phyloP scores from a whole-genome alignment of 2,329 filamentous ascomycete species.

The Colletotrichum destructivum region DNA sequence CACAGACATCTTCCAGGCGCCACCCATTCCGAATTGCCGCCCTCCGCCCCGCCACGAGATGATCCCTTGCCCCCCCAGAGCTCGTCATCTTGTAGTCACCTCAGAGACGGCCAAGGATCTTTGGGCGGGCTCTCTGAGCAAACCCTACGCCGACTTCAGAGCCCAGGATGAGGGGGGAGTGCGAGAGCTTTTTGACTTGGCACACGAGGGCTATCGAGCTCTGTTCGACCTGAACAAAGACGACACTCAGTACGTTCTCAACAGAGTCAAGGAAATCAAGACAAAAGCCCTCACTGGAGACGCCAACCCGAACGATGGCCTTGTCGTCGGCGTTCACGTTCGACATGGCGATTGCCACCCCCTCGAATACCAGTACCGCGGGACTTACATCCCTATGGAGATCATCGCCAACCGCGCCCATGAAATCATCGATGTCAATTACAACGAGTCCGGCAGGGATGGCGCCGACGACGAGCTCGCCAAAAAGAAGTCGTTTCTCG shows the following conservation, averaged over 20 bases:
- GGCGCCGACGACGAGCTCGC: constrained; percentile 53
- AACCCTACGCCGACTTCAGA: constrained; percentile 69
- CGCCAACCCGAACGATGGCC: constrained; percentile 63
- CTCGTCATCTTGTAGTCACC: constrained; percentile 82
- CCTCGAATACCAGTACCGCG: constrained; percentile 81
- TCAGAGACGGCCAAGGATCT: constrained; percentile 75
- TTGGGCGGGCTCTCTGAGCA: constrained; percentile 71
- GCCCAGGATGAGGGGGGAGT: constrained; percentile 55
- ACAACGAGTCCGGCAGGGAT: constrained; percentile 58
- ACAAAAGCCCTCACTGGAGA: constrained; percentile 60
- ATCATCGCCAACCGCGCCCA: constrained; percentile 75
- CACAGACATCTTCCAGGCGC: constrained; percentile 78
- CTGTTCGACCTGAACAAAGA: constrained; percentile 79
- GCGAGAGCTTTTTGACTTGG: constrained; percentile 76
- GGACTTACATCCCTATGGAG: constrained; percentile 83
- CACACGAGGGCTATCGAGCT: constrained; percentile 79
- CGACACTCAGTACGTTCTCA: constrained; percentile 76
- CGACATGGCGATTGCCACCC: constrained; percentile 86
- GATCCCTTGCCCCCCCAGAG: constrained; percentile 83
- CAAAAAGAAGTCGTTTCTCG: constrained; percentile 62
- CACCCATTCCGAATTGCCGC: constrained; percentile 76
- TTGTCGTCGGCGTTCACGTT: constrained; percentile 81
- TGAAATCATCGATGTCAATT: constrained; percentile 66
- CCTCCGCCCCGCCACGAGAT: constrained; percentile 83
- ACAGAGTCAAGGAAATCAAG: constrained; percentile 71